Base-by-base conservation (phyloP, 1,139 yeast genomes). In the Sugiyamaella neomexicana region DNA sequence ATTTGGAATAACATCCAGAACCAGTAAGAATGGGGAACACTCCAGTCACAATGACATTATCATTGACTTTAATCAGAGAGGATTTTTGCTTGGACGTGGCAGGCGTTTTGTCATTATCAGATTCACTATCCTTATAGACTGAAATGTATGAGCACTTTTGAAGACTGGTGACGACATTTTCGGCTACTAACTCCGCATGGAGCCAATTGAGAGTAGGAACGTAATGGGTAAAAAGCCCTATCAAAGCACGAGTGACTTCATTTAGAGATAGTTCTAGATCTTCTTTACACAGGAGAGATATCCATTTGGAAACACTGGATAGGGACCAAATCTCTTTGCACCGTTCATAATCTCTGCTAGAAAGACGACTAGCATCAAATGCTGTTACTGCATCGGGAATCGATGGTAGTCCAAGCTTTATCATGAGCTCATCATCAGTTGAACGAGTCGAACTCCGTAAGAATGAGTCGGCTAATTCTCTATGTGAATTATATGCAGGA, bases 171-270 rank as follows among this genome's bases (percentile, higher is more conserved):
- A 86, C 66, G 1, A 82, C 78, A 44, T 76, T 78, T 37, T 76
- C 80, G 1, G 86, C 82, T 47, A 82, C 72, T 43, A 77, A 76
- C 15, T 83, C 85, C 25, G 87, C 79, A 32, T 81, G 72, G 46
- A 81, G 82, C 63, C 80, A 71, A 13, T 82, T 80, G 23, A 82
- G 69, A 45, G 79, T 79, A 5, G 82, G 76, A 46, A 78, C 70
- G 54, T 78, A 78, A 59, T 74, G 81, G 2, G 78, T 79, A 55
- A 83, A 72, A 46, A 85, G 69, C 43, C 78, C 75, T 27, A 77
- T 75, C 43, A 85, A 27, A n/a, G 45, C 45, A 12, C 52, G 45
- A 32, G 46, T 32, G 5, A 48, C 20, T 48, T 40, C 52, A 29
- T n/a, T 13, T 13, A 41, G 12, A 13, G 46, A 37, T 5, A 40